Evolutionary conservation across 1,284 basidiomycete species (phyloP).

Genomic region (Melampsora larici-populina): DNA sequence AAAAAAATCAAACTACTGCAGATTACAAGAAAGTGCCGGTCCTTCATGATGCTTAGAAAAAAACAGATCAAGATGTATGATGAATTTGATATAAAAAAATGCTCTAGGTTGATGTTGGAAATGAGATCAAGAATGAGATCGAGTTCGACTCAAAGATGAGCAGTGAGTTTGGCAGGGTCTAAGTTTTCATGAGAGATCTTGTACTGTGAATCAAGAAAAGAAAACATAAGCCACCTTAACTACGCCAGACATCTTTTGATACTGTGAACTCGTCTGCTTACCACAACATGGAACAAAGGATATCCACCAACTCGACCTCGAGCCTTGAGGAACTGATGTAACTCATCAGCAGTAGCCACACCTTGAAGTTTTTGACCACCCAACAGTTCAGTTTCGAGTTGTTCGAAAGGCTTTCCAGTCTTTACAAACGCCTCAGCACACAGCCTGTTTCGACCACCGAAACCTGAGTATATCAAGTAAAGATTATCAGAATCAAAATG

Average conservation of each 20-base stretch:
- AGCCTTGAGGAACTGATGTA: constrained; percentile 59
- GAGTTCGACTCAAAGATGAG: constrained; percentile 22
- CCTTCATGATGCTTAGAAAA: too few species aligned
- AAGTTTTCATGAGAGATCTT: constrained; percentile 55
- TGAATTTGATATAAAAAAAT: too few species aligned
- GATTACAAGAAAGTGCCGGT: too few species aligned
- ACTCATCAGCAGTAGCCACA: constrained; percentile 56
- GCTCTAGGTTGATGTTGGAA: too few species aligned
- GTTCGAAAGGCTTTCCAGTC: constrained; percentile 59
- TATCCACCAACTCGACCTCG: constrained; percentile 58
- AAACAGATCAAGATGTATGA: too few species aligned
- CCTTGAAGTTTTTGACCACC: constrained; percentile 61
- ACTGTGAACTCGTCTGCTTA: constrained; percentile 48
- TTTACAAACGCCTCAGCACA: constrained; percentile 60
- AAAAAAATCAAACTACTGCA: too few species aligned
- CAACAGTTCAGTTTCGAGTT: constrained; percentile 60
- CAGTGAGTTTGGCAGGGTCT: constrained; percentile 55
- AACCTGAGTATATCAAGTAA: constrained; percentile 48
- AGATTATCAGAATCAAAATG: not conserved
- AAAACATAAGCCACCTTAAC: not conserved
- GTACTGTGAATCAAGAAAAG: constrained; percentile 46
- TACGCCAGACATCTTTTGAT: constrained; percentile 44
- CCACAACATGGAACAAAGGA: constrained; percentile 60
- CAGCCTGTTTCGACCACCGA: constrained; percentile 61
- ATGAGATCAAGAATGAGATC: not conserved